phyloP scores from a whole-genome alignment of 257 asterid genomes.

The Datura wrightii region DNA sequence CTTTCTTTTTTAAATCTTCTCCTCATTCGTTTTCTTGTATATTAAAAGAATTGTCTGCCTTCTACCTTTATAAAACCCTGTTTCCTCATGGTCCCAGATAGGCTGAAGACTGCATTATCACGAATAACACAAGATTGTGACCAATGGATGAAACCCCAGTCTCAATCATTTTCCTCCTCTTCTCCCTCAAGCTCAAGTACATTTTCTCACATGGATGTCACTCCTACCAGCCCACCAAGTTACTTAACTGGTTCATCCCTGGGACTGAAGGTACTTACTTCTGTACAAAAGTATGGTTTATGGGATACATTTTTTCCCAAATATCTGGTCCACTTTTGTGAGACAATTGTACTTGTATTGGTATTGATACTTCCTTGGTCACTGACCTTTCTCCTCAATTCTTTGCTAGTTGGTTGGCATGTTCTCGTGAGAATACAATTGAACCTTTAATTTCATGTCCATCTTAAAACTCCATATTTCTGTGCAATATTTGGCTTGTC shows the following conservation, averaged over 20 bases:
- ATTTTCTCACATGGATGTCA: conserved; percentile 78
- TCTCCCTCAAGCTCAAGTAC: conserved; percentile 64
- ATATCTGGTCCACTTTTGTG: conserved; percentile 28
- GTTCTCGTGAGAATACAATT: conserved; percentile 10
- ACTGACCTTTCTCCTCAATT: background rate
- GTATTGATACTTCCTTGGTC: conserved; percentile 23
- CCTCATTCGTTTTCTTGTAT: background rate
- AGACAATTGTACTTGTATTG: conserved; percentile 10
- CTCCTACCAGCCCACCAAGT: conserved; percentile 87
- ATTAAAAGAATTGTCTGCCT: conserved; percentile 26
- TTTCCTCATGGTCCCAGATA: conserved; percentile 62
- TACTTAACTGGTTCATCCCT: conserved; percentile 62
- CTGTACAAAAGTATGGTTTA: conserved; percentile 25
- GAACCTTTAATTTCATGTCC: conserved; percentile 20
- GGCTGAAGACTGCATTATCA: conserved; percentile 83
- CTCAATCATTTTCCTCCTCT: conserved; percentile 56
- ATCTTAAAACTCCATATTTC: background rate
- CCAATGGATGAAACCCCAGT: conserved; percentile 81
- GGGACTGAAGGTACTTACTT: conserved; percentile 91
- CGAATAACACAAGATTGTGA: conserved; percentile 90
- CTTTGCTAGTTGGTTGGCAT: background rate
- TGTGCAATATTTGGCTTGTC: background rate
- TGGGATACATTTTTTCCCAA: background rate
- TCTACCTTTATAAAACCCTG: conserved; percentile 36
- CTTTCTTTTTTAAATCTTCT: background rate